Conservation (phyloP, 208 protist genomes). For the Leishmania major region DNA sequence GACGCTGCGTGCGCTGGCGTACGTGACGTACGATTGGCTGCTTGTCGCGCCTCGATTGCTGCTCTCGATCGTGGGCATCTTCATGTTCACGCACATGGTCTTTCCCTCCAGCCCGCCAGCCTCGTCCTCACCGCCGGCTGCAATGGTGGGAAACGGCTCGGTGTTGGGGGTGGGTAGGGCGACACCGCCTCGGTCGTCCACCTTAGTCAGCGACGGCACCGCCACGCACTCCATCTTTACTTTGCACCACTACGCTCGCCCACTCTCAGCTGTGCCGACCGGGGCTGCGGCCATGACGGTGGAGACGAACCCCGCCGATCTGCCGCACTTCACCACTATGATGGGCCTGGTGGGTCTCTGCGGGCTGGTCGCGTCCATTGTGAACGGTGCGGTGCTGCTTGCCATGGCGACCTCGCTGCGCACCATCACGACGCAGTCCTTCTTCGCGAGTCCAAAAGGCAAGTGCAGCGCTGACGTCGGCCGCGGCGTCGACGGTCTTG, state of each 20-base stretch:
- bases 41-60: slow-evolving; percentile 28
- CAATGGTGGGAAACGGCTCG: not conserved
- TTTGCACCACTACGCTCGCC: slow-evolving; percentile 3
- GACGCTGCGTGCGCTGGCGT: slow-evolving; percentile 33
- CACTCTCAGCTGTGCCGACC: not conserved
- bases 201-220: not conserved
- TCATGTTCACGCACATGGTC: slow-evolving; percentile 37
- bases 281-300: not conserved
- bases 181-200: not conserved
- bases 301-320: not conserved
- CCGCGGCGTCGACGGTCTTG: not conserved
- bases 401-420: slow-evolving; percentile 27
- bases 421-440: slow-evolving; percentile 19
- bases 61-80: slow-evolving; percentile 30
- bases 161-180: not conserved
- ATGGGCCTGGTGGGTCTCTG: slow-evolving; percentile 18
- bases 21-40: slow-evolving; percentile 27
- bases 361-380: slow-evolving; percentile 18
- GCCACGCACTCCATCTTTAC: slow-evolving; percentile 12
- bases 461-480: not conserved
- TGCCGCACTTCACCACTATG: slow-evolving; percentile 4
- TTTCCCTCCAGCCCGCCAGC: slow-evolving; percentile 26
- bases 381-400: slow-evolving; percentile 23
- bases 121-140: not conserved
- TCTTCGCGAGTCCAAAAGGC: slow-evolving; percentile 3